Conservation (phyloP, 352 stramenopile genomes). For the Pythium dissotocum region DNA sequence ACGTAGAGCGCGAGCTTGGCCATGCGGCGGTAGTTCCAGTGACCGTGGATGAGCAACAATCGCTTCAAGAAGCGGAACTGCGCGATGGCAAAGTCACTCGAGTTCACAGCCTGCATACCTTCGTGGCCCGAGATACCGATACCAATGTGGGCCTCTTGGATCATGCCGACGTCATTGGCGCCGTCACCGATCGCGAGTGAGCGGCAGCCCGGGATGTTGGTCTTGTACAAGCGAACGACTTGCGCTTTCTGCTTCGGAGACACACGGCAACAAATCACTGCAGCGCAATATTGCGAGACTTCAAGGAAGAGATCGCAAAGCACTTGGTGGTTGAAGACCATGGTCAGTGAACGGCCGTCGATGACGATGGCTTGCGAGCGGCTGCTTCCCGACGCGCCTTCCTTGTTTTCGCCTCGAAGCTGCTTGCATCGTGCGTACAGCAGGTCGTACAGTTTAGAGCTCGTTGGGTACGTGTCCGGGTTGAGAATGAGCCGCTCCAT, state of each 20-base stretch:
- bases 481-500: conserved; percentile 92
- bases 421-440: conserved; percentile 48
- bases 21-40: conserved; percentile 98
- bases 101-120: conserved; percentile 98
- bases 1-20: conserved; percentile 95
- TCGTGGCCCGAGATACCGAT: conserved; percentile 99
- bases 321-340: conserved; percentile 74
- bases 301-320: conserved; percentile 85
- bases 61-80: conserved; percentile 97
- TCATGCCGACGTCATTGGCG: conserved; percentile 99
- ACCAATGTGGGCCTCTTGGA: conserved; percentile 98
- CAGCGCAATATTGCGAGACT: conserved; percentile 78
- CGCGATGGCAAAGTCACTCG: conserved; percentile 97
- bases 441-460: conserved; percentile 63
- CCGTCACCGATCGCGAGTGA: conserved; percentile 98
- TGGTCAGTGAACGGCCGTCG: conserved; percentile 67
- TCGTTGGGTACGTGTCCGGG: conserved; percentile 51
- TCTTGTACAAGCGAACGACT: conserved; percentile 86
- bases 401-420: conserved; percentile 39
- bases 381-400: conserved; percentile 1
- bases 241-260: conserved; percentile 93
- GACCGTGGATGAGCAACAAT: conserved; percentile 96
- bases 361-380: conserved; percentile 68
- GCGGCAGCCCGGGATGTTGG: conserved; percentile 77
- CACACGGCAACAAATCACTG: conserved; percentile 90